Evolutionary conservation across 257 asterid genomes (phyloP), one percentile per base, ranked within the genome.

Genomic region (Ilex asprella): DNA sequence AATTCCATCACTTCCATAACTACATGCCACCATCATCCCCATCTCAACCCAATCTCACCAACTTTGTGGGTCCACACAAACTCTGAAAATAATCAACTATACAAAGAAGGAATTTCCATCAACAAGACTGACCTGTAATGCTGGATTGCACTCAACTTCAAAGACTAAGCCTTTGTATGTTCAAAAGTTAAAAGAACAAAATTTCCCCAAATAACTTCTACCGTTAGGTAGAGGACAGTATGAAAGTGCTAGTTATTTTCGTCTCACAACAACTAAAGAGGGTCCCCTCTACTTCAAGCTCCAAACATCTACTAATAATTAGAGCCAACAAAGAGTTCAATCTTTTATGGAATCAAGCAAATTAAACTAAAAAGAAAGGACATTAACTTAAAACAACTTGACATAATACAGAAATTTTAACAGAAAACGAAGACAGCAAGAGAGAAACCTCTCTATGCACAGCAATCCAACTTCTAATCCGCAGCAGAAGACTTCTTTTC

Each of bases 381-480:
- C 58, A 71, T 56, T 32, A 69, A 62, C 65, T 21, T 58, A 52
- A 73, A 73, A 65, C 63, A 64, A 67, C 27, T 21, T 21, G 79
- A 73, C 68, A 63, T 74, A 62, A 63, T 59, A 58, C 56, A 14
- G 59, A 69, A 61, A 66, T 21, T 21, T 21, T 21, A 60, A 67
- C 69, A 55, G 7, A 15, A 62, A 72, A 54, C 6, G 30, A 46
- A 64, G 61, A 65, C 32, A 32, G 58, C 75, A 21, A 52, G 54
- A 69, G 69, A 74, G 43, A 50, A 59, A 73, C 70, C 68, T 61
- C 69, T 39, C 27, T 54, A 67, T 58, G 65, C 31, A 51, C 44
- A 60, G 68, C 27, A 21, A 62, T 70, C 32, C 27, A 21, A 21
- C 32, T 39, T 39, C 67, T 67, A 68, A 55, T 59, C 61, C 2